Base-by-base conservation (phyloP, 2,329 filamentous ascomycete species). In the Tolypocladium tundrense region DNA sequence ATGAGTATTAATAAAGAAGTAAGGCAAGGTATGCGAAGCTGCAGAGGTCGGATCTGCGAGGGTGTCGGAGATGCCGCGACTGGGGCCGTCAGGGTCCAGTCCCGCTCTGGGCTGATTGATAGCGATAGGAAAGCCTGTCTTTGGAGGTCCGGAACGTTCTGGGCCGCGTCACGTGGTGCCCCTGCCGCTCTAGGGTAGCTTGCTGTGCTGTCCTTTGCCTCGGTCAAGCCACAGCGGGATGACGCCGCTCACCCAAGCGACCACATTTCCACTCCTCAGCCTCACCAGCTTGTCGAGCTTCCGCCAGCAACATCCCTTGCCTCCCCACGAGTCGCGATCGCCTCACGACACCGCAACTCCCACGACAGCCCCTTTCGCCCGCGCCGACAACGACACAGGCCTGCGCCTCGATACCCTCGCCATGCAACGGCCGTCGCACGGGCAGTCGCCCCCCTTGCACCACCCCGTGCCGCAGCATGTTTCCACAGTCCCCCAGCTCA, bases 381-480 rank as follows among this genome's bases (percentile, higher is more conserved):
- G 24, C 56, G 42, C n/a, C 37, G 11, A 55, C 48, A 37, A 31
- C 48, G 31, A 33, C 48, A 21, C 41, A 19, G 4, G 31, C 35
- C 58, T 35, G 35, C 43, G 35, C 53, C 53, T 37, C 55, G 48
- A 52, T n/a, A 35, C 19, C 13, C 60, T 58, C 59, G 60, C 70
- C 61, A 97, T 97, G 93, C 93, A 97, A 77, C 88, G 91, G 72
- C 81, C 87, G 70, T 80, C 85, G 57, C 96, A 94, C 77, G 85
- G 85, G 73, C 89, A 92, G 69, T 96, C 91, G 70, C 93, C 92
- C 71, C 92, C 93, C 64, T 86, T 97, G 66, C 94, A 97, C 75
- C 94, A 97, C 72, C 94, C 94, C 59, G 91, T 97, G 59, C 94
- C 94, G 61, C 94, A 99, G 75, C 94, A 99, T 80, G 93, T 97